Evolutionary conservation across 495 filamentous ascomycete genomes (phyloP), one percentile per base, ranked within the genome.

Genomic region (Penicillium simplicissimum): DNA sequence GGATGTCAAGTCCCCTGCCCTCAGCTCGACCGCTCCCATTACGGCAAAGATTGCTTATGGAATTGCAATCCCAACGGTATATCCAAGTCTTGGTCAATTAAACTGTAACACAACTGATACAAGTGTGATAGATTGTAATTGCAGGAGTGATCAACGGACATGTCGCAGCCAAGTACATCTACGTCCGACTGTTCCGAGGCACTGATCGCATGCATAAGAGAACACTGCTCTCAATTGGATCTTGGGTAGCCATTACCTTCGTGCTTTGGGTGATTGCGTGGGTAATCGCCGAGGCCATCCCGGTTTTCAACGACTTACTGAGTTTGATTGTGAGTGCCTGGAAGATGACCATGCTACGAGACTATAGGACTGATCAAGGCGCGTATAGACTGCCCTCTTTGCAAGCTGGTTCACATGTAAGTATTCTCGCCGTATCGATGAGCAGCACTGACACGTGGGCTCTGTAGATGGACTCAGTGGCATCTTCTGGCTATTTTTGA

Each of bases 1-100:
- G 1, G 73, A 74, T 4, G 88, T 92, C 57, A 64, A 73, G 19
- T 85, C 85, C 1, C 90, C 90, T 1, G 88, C 89, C 2, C 80
- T 92, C 0, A 79, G 85, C 31, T 86, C 86, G 0, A 82, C 87
- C 11, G 77, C 82, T 11, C 71, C 74, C 1, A 35, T 82, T 0
- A 64, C 92, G 1, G 79, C 82, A 55, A 90, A 89, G 71, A 45
- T 67, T 5, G 85, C 88, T 1, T 93, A 87, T 65, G 88, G 88
- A 11, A 73, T 92, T 51, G 89, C 88, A 14, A 67, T 88, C 7
- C 90, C 89, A 0, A 89, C 87, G 31, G 83, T 53, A 62, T 38
- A 15, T 38, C 14, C 8, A 3, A 25, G 17, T 23, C 7, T 4
- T 4, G 1, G 8, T 8, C 0, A 2, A 8, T 19, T 0, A 8